Base-by-base conservation (phyloP, 1,284 basidiomycete species). In the Marasmius tenuissimus region DNA sequence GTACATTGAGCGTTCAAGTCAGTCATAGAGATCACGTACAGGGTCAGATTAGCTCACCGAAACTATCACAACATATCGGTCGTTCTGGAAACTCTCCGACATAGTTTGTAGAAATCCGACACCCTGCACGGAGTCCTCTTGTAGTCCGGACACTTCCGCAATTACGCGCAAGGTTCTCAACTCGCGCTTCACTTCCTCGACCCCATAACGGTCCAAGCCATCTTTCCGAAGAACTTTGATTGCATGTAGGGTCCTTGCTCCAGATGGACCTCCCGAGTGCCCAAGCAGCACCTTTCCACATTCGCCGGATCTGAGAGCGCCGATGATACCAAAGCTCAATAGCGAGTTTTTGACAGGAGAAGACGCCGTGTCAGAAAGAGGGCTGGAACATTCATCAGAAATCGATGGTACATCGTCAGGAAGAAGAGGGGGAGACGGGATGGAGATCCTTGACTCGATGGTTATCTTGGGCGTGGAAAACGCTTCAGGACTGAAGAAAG, bases 21-120 rank as follows among this genome's bases (percentile, higher is more conserved):
- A 57, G 34, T 35, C 57, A 57, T 33, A 16, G 34, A 73, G 76
- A 63, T 58, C 77, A 69, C 69, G 84, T 82, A 12, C 83, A 82
- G 27, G 84, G 82, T 33, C 84, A 72, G 83, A 85, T 27, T 85
- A 38, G 52, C 86, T 70, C 68, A 87, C 86, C 65, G 88, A 72
- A 3, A 87, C 85, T 72, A 69, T 61, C 40, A 67, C 68, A 8
- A 66, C 62, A 49, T 51, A 61, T 14, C 54, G 47, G 12, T 61
- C 60, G 33, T 65, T 60, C 39, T 66, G 54, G 57, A 66, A 67
- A 34, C 63, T 63, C 20, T 50, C 57, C 11, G 59, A 27, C 62
- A 65, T 65, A 18, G 57, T 64, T 35, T 68, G 68, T 14, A 68
- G 50, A 48, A 69, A 69, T 7, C 45, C 6, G 35, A 61, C 53